These are phyloP conservation scores for Fusarium tanahbumbuense DNA, from an alignment of 2,329 filamentous ascomycete species.

Conservation along the genomic window DNA sequence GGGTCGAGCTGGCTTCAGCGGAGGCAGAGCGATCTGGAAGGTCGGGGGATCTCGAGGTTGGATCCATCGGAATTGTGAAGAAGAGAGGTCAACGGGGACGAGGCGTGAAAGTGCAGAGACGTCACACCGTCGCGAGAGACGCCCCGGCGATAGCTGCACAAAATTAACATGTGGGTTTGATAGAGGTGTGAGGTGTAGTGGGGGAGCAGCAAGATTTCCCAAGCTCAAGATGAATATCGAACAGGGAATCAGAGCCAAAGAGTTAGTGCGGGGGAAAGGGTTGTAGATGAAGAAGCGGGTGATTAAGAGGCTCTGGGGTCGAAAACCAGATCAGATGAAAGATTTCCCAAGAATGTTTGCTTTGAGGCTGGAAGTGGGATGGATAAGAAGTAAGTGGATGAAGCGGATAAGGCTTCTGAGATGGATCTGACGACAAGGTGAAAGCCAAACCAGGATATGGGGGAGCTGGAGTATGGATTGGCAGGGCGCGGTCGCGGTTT, in stretches of 20 bases:
- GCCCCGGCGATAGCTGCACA: conserved; percentile 64
- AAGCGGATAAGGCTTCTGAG: conserved; percentile 35
- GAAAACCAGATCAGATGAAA: conserved; percentile 21
- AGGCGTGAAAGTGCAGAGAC: conserved; percentile 60
- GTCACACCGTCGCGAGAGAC: conserved; percentile 65
- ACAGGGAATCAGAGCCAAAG: conserved; percentile 30
- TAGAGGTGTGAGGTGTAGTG: conserved; percentile 40
- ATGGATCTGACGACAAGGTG: conserved; percentile 40
- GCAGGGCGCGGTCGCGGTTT: conserved; percentile 47
- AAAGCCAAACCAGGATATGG: conserved; percentile 32
- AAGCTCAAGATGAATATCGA: conserved; percentile 22
- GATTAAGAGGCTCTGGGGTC: conserved; percentile 22
- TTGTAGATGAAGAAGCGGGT: conserved; percentile 22
- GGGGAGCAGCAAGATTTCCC: conserved; percentile 33
- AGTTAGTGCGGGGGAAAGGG: conserved; percentile 2
- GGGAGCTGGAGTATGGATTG: conserved; percentile 50
- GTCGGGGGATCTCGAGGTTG: conserved; percentile 61
- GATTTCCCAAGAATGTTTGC: conserved; percentile 30
- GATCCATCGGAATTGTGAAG: conserved; percentile 65
- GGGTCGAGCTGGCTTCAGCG: conserved; percentile 71
- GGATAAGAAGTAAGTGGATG: conserved; percentile 39
- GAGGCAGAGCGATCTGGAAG: conserved; percentile 69
- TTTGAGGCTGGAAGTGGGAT: conserved; percentile 38
- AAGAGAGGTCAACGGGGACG: conserved; percentile 49
- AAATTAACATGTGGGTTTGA: conserved; percentile 68